Percentiles rank a stretch among this genome's conserved stretches.
Evolutionary conservation across 768 basidiomycete genomes (phyloP).

Genomic region (Lactarius vividus): DNA sequence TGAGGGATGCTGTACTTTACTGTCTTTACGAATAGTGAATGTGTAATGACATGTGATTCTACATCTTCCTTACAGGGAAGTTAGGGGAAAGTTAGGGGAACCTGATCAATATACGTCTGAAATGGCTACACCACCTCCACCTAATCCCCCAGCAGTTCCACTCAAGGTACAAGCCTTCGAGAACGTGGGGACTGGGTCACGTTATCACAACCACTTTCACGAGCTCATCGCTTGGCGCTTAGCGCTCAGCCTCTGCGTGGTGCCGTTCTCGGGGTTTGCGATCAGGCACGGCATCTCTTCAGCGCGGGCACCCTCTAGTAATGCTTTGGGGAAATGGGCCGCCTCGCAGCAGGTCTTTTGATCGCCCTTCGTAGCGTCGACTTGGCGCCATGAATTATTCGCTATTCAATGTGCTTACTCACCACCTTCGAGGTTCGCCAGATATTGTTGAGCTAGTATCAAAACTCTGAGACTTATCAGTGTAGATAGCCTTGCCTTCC

Average conservation of each 20-base stretch:
- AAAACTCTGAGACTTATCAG: background rate
- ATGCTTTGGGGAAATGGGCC: background rate
- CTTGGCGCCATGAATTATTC: background rate
- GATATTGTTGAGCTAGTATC: background rate
- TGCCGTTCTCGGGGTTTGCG: background rate
- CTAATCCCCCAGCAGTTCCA: too few relatives aligned
- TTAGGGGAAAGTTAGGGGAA: too few relatives aligned
- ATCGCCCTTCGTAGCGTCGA: background rate
- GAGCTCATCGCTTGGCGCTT: background rate
- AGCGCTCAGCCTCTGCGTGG: background rate
- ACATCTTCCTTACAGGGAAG: too few relatives aligned
- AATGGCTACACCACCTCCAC: too few relatives aligned
- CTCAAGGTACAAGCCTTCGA: background rate
- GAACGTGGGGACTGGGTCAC: background rate
- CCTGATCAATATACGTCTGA: too few relatives aligned
- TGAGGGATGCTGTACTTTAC: too few relatives aligned
- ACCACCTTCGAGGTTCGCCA: background rate
- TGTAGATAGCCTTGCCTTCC: background rate
- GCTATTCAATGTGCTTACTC: background rate
- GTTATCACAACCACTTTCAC: background rate
- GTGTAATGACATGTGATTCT: too few relatives aligned
- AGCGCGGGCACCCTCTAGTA: background rate
- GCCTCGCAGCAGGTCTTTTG: background rate
- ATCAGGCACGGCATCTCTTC: background rate
- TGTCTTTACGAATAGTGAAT: too few relatives aligned